phyloP scores from a whole-genome alignment of 78 protist genomes.

The Emiliania huxleyi region DNA sequence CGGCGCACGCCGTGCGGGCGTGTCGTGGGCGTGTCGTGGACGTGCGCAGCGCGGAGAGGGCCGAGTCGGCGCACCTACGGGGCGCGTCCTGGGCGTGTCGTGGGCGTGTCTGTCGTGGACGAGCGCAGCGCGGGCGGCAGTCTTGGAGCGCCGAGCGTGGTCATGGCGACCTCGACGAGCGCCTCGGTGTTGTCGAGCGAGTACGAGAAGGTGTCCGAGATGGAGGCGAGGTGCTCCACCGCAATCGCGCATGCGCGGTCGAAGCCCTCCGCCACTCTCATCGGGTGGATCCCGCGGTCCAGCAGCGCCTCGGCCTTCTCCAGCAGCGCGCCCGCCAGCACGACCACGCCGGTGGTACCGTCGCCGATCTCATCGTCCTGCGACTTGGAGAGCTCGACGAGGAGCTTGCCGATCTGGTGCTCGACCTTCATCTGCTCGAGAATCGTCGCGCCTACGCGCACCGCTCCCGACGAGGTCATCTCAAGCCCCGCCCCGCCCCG shows the following conservation, averaged over 20 bases:
- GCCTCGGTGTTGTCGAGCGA: slow-evolving; percentile 57
- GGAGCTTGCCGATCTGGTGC: slow-evolving; percentile 64
- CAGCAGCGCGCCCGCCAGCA: slow-evolving; percentile 98
- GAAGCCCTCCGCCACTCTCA: slow-evolving; percentile 90
- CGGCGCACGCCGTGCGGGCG: no score
- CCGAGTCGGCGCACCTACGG: not conserved
- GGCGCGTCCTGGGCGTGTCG: no score
- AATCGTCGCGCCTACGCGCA: slow-evolving; percentile 86
- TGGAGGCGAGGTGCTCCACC: slow-evolving; percentile 60
- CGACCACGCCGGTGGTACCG: slow-evolving; percentile 99
- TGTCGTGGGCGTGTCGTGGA: no score
- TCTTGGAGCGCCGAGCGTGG: slow-evolving; percentile 96
- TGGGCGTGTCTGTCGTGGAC: no score
- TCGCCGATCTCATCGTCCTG: slow-evolving; percentile 99
- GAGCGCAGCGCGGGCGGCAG: slow-evolving; percentile 51
- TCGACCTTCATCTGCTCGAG: slow-evolving; percentile 75
- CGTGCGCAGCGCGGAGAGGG: no score
- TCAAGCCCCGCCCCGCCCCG: no score
- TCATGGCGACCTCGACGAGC: slow-evolving; percentile 87
- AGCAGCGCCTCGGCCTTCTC: slow-evolving; percentile 93
- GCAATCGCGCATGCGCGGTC: slow-evolving; percentile 67
- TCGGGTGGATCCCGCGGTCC: slow-evolving; percentile 96
- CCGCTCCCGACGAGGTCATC: no score
- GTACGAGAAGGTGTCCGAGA: slow-evolving; percentile 68
- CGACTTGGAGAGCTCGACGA: slow-evolving; percentile 96